Evolutionary conservation across 139 green algal species (phyloP).

Genomic region (Coccomyxa sp.): DNA sequence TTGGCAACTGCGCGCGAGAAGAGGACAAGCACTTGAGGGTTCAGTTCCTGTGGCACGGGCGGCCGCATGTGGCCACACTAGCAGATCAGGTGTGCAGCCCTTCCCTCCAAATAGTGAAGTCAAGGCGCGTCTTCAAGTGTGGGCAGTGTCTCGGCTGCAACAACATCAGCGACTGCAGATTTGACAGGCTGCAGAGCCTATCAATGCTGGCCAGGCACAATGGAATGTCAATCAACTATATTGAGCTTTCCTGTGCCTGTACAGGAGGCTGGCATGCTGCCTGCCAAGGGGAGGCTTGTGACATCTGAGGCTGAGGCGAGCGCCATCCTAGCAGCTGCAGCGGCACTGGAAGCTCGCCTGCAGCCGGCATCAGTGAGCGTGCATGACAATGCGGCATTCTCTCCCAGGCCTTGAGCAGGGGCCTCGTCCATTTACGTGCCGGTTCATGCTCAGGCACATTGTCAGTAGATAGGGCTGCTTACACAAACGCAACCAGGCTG

Average conservation of each 20-base stretch:
- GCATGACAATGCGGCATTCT: too few species aligned
- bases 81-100: constrained; percentile 5
- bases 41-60: constrained; percentile 18
- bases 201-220: neutral
- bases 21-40: constrained; percentile 39
- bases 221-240: neutral
- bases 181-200: neutral
- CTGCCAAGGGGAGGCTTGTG: neutral
- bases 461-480: too few species aligned
- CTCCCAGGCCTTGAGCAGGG: too few species aligned
- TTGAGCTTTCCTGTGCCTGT: neutral
- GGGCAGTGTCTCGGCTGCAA: neutral
- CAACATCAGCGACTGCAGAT: neutral
- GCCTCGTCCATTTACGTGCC: too few species aligned
- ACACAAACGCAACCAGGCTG: too few species aligned
- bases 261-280: neutral
- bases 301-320: neutral
- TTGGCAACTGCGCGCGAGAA: constrained; percentile 40
- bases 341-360: neutral
- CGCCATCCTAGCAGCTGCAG: neutral
- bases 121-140: neutral
- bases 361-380: too few species aligned
- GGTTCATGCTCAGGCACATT: too few species aligned
- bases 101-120: neutral
- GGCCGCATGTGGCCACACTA: constrained; percentile 3